Evolutionary conservation across 305 asterid genomes (phyloP).

Genomic region (Caryopteris hybrid): DNA sequence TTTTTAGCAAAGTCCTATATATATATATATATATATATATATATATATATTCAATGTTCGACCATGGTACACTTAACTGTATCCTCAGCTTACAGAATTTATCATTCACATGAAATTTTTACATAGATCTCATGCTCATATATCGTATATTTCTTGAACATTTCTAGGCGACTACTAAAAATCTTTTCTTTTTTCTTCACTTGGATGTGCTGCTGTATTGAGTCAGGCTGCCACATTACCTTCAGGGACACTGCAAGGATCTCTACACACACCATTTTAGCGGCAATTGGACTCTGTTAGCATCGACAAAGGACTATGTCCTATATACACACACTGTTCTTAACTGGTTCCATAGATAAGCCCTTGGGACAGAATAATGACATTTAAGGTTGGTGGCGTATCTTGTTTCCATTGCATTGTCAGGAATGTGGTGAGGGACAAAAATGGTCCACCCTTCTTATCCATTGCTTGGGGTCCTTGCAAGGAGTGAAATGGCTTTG

Average conservation of each 20-base stretch:
- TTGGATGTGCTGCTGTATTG: constrained; percentile 9
- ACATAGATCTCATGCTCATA: not conserved
- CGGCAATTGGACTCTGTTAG: constrained; percentile 32
- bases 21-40: too few relatives aligned
- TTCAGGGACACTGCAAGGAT: constrained; percentile 61
- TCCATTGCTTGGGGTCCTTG: constrained; percentile 12
- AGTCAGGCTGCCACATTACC: constrained; percentile 47
- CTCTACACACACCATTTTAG: constrained; percentile 53
- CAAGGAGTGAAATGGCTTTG: not conserved
- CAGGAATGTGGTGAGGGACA: constrained; percentile 28
- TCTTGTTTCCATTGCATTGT: constrained; percentile 32
- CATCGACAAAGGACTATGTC: not conserved
- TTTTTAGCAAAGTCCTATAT: too few relatives aligned
- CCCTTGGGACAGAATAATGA: not conserved
- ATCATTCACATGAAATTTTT: not conserved
- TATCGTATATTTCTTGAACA: not conserved
- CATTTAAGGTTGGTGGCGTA: constrained; percentile 24
- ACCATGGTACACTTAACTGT: not conserved
- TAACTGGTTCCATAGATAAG: constrained; percentile 17
- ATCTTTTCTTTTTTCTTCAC: not conserved
- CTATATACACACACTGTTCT: not conserved
- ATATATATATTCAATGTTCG: not conserved
- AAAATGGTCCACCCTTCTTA: constrained; percentile 11
- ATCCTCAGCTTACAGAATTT: not conserved
- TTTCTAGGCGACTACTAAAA: not conserved